Base-by-base conservation (phyloP, 305 asterid genomes). In the Nicotiana rustica region DNA sequence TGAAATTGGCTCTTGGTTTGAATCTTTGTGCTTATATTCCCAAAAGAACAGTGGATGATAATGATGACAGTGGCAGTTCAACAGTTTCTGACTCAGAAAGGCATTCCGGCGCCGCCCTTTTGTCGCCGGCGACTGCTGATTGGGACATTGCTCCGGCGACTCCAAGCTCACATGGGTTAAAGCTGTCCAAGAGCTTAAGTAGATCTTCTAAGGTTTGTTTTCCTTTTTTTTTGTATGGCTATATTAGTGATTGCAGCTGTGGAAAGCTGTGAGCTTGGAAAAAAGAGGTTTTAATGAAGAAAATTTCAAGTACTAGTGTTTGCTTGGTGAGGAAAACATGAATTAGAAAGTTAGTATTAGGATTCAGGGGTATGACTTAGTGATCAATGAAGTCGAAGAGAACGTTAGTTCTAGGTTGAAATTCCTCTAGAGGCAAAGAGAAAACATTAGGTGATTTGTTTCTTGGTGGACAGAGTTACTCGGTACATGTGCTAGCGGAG, bases 141-240 rank as follows among this genome's bases (percentile, higher is more conserved):
- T 90, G 90, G 91, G 82, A 89, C 15, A 82, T 93, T n/a, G 87
- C 90, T 84, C 93, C 97, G 81, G 80, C 92, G 6, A 86, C 96
- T 25, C 94, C 94, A 2, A 87, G 82, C 73, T 89, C 99, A 5
- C 85, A 82, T 77, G 91, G 81, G 82, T 87, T 89, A 73, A 94
- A 88, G 88, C 86, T 92, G 49, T 93, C 97, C 77, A 93, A 89
- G 87, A 97, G 98, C 88, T 92, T 93, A 88, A 90, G 93, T 84
- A 90, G 96, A 90, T 92, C 98, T 88, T 95, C 99, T 62, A 95
- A 93, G 99, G 99, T 97, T 81, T 7, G 17, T 77, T 81, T 79
- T 67, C 10, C 2, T 76, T 14, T 25, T n/a, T 8, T 44, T 56
- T 56, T 56, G 7, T 4, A 56, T 56, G 61, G 8, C 61, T 56